Evolutionary conservation across 2,329 filamentous ascomycete species (phyloP).

Genomic region (Alternaria sp.): DNA sequence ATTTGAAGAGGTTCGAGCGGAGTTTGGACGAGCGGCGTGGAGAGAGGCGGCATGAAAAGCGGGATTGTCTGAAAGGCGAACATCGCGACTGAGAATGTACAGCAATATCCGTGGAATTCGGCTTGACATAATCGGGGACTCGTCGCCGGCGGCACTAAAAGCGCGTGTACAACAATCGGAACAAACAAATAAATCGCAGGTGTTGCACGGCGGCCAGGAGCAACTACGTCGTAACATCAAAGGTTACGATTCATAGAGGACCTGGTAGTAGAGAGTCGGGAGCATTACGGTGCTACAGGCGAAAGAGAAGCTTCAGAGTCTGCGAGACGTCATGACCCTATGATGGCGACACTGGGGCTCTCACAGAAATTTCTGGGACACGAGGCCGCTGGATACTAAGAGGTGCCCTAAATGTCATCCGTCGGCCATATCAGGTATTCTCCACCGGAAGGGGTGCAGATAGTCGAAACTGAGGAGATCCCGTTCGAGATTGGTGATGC

Average conservation of each 20-base stretch:
- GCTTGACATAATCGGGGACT: constrained; percentile 33
- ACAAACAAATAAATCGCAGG: constrained; percentile 38
- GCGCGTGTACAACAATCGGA: constrained; percentile 33
- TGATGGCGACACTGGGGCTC: constrained; percentile 29
- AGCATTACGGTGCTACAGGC: constrained; percentile 34
- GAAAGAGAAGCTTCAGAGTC: constrained; percentile 24
- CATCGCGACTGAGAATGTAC: constrained; percentile 75
- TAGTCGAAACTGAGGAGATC: constrained; percentile 40
- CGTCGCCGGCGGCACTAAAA: constrained; percentile 21
- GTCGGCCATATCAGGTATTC: constrained; percentile 35
- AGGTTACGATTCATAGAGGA: constrained; percentile 30
- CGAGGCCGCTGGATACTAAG: constrained; percentile 34
- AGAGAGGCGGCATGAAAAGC: constrained; percentile 67
- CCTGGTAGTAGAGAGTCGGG: constrained; percentile 21
- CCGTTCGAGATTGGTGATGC: constrained; percentile 35
- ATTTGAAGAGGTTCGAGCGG: constrained; percentile 14
- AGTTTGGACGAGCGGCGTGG: constrained; percentile 20
- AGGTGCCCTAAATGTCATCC: constrained; percentile 36
- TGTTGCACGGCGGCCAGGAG: constrained; percentile 44
- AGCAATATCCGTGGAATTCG: constrained; percentile 63
- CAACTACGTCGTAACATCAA: constrained; percentile 46
- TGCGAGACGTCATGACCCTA: constrained; percentile 36
- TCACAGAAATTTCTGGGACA: constrained; percentile 35
- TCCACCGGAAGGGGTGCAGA: constrained; percentile 30
- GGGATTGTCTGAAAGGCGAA: constrained; percentile 78